Base-by-base conservation (phyloP, 2,329 filamentous ascomycete species). In the Rhinocladiella mackenziei region DNA sequence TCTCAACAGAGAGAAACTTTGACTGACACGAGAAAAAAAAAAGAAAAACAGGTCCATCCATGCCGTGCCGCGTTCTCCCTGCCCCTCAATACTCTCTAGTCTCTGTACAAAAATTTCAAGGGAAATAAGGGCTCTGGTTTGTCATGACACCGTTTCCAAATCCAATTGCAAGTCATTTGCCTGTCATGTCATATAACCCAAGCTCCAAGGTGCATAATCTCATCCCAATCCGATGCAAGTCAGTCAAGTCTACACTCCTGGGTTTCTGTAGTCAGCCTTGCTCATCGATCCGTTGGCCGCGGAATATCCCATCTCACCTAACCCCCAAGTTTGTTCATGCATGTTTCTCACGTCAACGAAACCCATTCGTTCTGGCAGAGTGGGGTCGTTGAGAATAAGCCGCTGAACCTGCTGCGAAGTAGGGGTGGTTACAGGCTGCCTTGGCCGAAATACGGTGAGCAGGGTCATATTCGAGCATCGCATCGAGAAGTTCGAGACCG, bases 381-480 rank as follows among this genome's bases (percentile, higher is more conserved):
- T 38, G 34, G 3, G 43, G 44, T 8, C 70, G 67, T 29, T 68
- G 68, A 13, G 70, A 71, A 57, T 75, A 76, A 50, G 64, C 64
- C 15, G 67, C 63, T 51, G 66, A 75, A 42, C 68, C 66, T 15
- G 72, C 68, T 13, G 71, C 72, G 61, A 95, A 94, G 71, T 94
- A 95, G 6, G 85, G 82, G 62, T 95, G 89, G 57, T 81, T 75
- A 62, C 85, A 86, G 9, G 88, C 83, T 63, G 88, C 84, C 73
- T 95, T 95, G 39, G 89, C 89, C 5, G 86, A 94, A 57, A 95
- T 86, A 53, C 89, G 84, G 40, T 82, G 81, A 15, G 87, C 86
- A 2, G 89, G 89, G 62, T 95, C 89, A 61, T 91, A 95, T 44
- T 89, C 82, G 30, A 95, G 79, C 70, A 94, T 78, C 25, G 70